Conservation (phyloP, 2,329 filamentous ascomycete species). For the Periconia sp. region DNA sequence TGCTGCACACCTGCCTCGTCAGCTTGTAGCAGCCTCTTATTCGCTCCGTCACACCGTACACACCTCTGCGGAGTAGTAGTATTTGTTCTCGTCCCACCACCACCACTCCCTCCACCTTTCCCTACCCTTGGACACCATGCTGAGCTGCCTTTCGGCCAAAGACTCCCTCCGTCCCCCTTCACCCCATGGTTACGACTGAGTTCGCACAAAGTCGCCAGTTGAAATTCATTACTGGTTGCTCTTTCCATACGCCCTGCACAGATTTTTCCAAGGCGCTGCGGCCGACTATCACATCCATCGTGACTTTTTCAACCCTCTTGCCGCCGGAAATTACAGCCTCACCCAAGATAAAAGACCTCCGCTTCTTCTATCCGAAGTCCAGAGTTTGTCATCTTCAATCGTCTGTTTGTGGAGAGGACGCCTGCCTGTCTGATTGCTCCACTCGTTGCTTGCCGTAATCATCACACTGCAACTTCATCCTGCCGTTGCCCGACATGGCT, state of each 20-base stretch:
- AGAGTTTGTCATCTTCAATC: not conserved
- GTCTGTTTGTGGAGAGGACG: not conserved
- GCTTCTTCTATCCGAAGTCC: not conserved
- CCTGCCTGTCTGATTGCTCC: not conserved
- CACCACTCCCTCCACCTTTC: not conserved
- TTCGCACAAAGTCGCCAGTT: not conserved
- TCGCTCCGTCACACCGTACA: too few species aligned
- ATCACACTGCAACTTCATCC: not conserved
- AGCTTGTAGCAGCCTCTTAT: too few species aligned
- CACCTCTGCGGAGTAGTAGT: too few species aligned
- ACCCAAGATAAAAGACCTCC: not conserved
- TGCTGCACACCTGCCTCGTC: too few species aligned
- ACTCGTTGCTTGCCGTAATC: not conserved
- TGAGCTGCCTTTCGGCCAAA: conserved; percentile 2
- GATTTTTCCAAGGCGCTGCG: not conserved
- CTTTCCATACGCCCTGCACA: too few species aligned
- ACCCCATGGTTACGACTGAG: not conserved
- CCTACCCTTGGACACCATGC: conserved; percentile 9
- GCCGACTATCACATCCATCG: not conserved
- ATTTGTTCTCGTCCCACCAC: not conserved
- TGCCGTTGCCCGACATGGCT: conserved; percentile 20
- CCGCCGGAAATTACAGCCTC: not conserved
- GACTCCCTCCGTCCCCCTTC: not conserved
- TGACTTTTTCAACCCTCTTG: not conserved
- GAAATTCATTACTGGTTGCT: not conserved